A percentile compares a stretch with the other conserved stretches of the same genome.
phyloP scores from a whole-genome alignment of 306 rosid genomes.

The Styphnolobium japonicum region DNA sequence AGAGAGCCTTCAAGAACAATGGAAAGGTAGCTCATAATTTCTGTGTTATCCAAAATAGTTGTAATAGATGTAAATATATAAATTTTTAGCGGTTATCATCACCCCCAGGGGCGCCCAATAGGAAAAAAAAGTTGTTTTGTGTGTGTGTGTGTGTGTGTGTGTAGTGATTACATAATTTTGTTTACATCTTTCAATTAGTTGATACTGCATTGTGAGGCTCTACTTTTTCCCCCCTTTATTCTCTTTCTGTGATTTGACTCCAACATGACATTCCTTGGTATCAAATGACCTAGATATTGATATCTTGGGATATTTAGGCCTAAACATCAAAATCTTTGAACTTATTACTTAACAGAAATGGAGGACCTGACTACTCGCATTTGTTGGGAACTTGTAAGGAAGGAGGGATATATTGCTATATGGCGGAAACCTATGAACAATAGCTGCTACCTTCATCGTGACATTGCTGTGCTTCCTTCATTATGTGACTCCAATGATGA shows the following conservation, averaged over 20 bases:
- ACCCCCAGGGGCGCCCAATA: neutral
- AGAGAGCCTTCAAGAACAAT: constrained; percentile 65
- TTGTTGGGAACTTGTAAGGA: constrained; percentile 84
- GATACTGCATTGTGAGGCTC: neutral
- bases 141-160: too few species aligned
- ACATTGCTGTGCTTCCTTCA: constrained; percentile 54
- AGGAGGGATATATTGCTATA: constrained; percentile 81
- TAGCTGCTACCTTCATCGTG: constrained; percentile 73
- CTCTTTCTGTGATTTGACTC: constrained; percentile 2
- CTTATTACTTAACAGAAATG: constrained; percentile 56
- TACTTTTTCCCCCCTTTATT: neutral
- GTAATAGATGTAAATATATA: neutral
- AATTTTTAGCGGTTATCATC: neutral
- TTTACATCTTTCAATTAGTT: neutral
- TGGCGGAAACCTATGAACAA: constrained; percentile 84
- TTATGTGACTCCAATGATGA: constrained; percentile 71
- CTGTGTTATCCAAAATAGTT: neutral
- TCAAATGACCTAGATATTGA: constrained; percentile 6
- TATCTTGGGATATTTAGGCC: neutral
- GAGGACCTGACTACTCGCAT: constrained; percentile 61
- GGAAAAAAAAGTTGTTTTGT: neutral
- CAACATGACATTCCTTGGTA: neutral
- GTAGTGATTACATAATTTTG: neutral
- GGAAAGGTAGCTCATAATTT: constrained; percentile 68
- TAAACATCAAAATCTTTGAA: constrained; percentile 17